These are phyloP conservation scores for Pseudoneurospora amorphoporcata DNA, from an alignment of 495 filamentous ascomycete genomes.

Conservation along the genomic window DNA sequence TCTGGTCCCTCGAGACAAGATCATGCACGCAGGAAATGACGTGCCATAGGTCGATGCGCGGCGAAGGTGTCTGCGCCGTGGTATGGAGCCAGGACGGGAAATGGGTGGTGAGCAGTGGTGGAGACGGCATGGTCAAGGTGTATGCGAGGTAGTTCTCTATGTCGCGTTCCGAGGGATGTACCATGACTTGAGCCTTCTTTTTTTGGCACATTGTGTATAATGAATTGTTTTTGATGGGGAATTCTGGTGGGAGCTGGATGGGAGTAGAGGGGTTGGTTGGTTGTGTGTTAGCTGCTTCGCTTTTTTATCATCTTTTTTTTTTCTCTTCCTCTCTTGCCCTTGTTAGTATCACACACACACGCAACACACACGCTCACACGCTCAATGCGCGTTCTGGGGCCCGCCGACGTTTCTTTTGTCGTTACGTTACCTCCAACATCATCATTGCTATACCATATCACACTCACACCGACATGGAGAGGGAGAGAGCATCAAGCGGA, in stretches of 20 bases:
- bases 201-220: neutral
- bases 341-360: neutral
- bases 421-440: neutral
- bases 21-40: slow-evolving; percentile 91
- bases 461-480: neutral
- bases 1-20: slow-evolving; percentile 96
- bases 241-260: neutral
- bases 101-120: slow-evolving; percentile 89
- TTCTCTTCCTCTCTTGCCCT: neutral
- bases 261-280: neutral
- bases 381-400: neutral
- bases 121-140: slow-evolving; percentile 96
- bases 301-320: neutral
- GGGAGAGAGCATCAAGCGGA: neutral
- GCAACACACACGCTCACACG: neutral
- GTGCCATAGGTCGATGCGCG: slow-evolving; percentile 80
- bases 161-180: neutral
- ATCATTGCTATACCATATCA: neutral
- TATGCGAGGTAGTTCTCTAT: slow-evolving; percentile 45
- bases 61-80: slow-evolving; percentile 85
- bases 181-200: neutral
- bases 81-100: slow-evolving; percentile 90
- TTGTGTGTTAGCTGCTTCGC: neutral
- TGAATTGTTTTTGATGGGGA: neutral
- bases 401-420: neutral